A percentile compares a stretch with the other conserved stretches of the same genome.
phyloP scores from a whole-genome alignment of 2,329 filamentous ascomycete species.

The Penicillium sp. region DNA sequence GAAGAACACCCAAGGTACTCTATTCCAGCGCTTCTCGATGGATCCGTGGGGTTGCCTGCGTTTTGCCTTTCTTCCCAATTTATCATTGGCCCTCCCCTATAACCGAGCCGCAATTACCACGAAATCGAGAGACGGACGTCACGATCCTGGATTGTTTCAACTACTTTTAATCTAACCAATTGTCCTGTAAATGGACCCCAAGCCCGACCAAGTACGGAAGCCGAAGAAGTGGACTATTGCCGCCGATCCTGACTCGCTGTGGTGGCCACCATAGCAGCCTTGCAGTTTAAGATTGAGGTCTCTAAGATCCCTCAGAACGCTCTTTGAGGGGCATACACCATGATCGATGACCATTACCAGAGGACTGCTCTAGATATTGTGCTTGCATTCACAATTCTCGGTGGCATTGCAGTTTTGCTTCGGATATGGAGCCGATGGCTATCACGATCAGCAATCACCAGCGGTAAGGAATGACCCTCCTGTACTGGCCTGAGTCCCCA shows the following conservation, averaged over 20 bases:
- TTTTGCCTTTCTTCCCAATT: neutral
- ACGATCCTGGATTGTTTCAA: neutral
- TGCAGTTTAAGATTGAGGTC: neutral
- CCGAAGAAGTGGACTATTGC: neutral
- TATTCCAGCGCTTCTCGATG: neutral
- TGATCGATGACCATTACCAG: conserved; percentile 27
- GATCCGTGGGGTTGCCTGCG: neutral
- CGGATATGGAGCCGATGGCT: conserved; percentile 29
- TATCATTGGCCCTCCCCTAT: neutral
- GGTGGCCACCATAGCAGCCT: neutral
- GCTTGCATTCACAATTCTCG: conserved; percentile 25
- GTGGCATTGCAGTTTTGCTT: conserved; percentile 25
- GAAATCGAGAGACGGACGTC: too few species aligned
- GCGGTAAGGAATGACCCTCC: conserved; percentile 15
- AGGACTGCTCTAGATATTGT: conserved; percentile 25
- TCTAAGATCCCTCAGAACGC: too few species aligned
- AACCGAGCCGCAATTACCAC: neutral
- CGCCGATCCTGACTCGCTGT: neutral
- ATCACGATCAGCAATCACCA: conserved; percentile 20
- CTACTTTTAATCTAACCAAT: neutral
- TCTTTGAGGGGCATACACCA: conserved; percentile 3
- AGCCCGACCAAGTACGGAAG: neutral
- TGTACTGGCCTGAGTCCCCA: neutral
- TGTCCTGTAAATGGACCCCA: neutral
- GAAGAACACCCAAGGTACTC: neutral